Conservation (phyloP, 1,284 basidiomycete genomes). For the Mycena sp. region DNA sequence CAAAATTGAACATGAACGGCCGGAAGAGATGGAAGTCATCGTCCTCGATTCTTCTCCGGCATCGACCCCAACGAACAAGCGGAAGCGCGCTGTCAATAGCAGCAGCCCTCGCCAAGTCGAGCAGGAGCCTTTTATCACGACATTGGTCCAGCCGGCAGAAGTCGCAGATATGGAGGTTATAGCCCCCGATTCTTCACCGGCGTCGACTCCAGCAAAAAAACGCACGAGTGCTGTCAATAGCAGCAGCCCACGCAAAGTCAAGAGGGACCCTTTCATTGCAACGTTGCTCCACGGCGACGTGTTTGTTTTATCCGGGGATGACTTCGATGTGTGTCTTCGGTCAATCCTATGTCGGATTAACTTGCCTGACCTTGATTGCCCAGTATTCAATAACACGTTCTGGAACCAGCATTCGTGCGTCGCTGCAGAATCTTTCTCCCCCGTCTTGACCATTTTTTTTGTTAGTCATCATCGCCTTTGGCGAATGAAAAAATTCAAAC, state of each 20-base stretch:
- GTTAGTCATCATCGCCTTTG: too few species aligned
- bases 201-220: neutral
- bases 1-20: neutral
- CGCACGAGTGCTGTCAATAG: neutral
- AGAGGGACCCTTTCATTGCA: neutral
- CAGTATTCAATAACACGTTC: conserved; percentile 31
- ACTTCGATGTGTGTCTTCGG: conserved; percentile 25
- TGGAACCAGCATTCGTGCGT: conserved; percentile 33
- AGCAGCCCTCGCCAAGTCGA: too few species aligned
- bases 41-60: neutral
- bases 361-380: neutral
- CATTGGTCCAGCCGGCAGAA: too few species aligned
- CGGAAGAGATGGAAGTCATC: neutral
- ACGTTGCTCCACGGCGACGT: conserved; percentile 28
- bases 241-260: too few species aligned
- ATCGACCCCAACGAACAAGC: neutral
- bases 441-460: too few species aligned
- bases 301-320: conserved; percentile 29
- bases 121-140: too few species aligned
- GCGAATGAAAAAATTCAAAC: too few species aligned
- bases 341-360: neutral
- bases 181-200: too few species aligned
- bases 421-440: too few species aligned
- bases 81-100: too few species aligned
- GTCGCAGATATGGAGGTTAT: too few species aligned